phyloP scores from a whole-genome alignment of 2,329 filamentous ascomycete genomes.

The Fusarium armeniacum region DNA sequence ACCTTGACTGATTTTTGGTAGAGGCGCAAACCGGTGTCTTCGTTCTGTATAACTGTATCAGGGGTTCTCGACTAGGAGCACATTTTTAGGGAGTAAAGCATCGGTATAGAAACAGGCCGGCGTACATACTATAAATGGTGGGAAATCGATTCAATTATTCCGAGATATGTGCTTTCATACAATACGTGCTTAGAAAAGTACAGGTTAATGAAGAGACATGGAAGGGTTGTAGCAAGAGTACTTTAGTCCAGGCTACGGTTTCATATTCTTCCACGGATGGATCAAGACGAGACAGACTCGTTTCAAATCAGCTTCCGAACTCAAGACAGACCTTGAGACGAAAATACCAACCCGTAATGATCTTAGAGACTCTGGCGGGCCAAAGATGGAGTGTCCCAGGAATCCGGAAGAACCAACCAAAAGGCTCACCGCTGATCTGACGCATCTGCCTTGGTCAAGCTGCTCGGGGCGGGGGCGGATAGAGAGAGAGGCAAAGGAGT shows the following conservation, averaged over 20 bases:
- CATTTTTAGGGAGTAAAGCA: constrained; percentile 11
- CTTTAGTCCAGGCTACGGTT: background rate
- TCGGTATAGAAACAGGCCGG: constrained; percentile 25
- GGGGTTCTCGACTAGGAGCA: constrained; percentile 11
- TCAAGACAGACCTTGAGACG: background rate
- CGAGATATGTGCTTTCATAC: background rate
- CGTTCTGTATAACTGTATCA: constrained; percentile 18
- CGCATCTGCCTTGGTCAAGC: constrained; percentile 5
- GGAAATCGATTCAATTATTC: constrained; percentile 3
- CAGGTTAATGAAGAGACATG: background rate
- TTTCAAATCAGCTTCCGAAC: background rate
- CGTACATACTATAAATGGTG: constrained; percentile 28
- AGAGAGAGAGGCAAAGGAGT: constrained; percentile 5
- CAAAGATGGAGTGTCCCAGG: background rate
- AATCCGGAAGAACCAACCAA: background rate
- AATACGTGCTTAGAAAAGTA: background rate
- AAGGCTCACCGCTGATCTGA: constrained; percentile 35
- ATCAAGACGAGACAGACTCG: background rate
- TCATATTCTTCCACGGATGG: background rate
- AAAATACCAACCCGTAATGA: background rate
- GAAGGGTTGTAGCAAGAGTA: background rate
- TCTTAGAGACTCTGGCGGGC: background rate
- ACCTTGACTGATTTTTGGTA: constrained; percentile 36
- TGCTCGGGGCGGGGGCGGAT: constrained; percentile 20
- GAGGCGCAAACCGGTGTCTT: constrained; percentile 40